Conservation (phyloP, 805 yeast genomes). For the Babjeviella inositovora region DNA sequence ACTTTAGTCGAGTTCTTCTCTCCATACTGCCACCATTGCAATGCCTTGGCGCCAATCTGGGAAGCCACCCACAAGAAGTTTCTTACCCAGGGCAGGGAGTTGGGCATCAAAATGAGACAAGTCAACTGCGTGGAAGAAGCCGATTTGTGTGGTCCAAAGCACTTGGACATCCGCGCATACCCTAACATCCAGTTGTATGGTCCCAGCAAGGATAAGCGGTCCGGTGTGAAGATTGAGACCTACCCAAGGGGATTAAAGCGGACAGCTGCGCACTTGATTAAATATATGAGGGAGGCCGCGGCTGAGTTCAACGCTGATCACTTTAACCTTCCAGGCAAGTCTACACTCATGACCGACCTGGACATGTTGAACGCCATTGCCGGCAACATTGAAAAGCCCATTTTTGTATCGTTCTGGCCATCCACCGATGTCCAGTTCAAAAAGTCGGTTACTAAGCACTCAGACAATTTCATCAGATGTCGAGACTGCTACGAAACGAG, state of each 20-base stretch:
- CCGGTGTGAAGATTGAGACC: conserved; percentile 17
- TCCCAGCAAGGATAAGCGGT: conserved; percentile 23
- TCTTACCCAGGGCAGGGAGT: conserved; percentile 21
- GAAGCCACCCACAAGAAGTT: conserved; percentile 38
- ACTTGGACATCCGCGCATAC: conserved; percentile 33
- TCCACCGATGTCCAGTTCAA: conserved; percentile 23
- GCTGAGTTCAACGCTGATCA: conserved; percentile 22
- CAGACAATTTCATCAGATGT: conserved; percentile 22
- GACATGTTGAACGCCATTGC: conserved; percentile 29
- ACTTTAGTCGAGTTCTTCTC: conserved; percentile 81
- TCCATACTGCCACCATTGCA: conserved; percentile 82
- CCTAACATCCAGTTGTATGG: conserved; percentile 64
- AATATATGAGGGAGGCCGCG: conserved; percentile 38
- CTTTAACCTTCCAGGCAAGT: conserved; percentile 20
- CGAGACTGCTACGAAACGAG: conserved; percentile 33
- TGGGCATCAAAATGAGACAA: conserved; percentile 44
- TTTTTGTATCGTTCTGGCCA: conserved; percentile 55
- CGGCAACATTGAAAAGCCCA: conserved; percentile 32
- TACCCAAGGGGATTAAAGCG: conserved; percentile 31
- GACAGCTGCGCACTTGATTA: conserved; percentile 28
- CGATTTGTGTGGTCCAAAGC: conserved; percentile 64
- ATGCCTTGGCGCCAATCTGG: conserved; percentile 72
- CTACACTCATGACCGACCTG: conserved; percentile 19
- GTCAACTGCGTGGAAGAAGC: conserved; percentile 82
- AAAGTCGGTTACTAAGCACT: conserved; percentile 9